A percentile compares a stretch with the other conserved stretches of the same genome.
These are phyloP conservation scores for Mrakia gelida DNA, from an alignment of 768 basidiomycete species.

Conservation along the genomic window DNA sequence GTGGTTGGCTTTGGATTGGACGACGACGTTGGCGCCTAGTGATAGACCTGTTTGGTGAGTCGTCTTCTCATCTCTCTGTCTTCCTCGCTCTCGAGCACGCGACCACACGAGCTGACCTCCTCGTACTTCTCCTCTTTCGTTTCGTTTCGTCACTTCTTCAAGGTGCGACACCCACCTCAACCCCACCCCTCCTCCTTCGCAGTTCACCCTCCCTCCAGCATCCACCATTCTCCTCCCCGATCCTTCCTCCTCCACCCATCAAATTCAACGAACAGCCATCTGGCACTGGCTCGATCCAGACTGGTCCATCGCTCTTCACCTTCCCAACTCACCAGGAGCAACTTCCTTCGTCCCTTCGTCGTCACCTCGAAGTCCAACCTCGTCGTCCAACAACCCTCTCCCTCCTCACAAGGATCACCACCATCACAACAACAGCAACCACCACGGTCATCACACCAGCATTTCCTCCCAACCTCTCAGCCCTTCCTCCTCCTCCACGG, in stretches of 20 bases:
- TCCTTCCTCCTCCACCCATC: slow-evolving; percentile 40
- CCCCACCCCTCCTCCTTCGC: slow-evolving; percentile 67
- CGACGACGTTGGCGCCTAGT: slow-evolving; percentile 78
- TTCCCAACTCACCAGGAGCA: slow-evolving; percentile 3
- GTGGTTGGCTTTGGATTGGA: slow-evolving; percentile 97
- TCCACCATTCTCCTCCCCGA: slow-evolving; percentile 48
- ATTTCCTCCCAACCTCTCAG: not conserved
- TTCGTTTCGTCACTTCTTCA: not conserved
- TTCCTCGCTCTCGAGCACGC: not conserved
- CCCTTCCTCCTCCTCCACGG: not conserved
- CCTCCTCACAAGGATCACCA: not conserved
- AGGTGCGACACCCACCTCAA: slow-evolving; percentile 59
- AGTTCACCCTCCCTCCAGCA: slow-evolving; percentile 55
- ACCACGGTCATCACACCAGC: not conserved
- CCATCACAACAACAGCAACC: no score
- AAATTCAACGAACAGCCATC: slow-evolving; percentile 61
- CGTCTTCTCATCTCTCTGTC: slow-evolving; percentile 48
- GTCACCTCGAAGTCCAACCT: not conserved
- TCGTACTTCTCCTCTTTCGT: not conserved
- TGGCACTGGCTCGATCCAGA: slow-evolving; percentile 92
- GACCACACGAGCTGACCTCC: not conserved
- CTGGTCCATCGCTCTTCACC: slow-evolving; percentile 60
- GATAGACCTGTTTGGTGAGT: slow-evolving; percentile 87
- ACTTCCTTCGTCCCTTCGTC: slow-evolving; percentile 14
- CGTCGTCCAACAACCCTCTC: not conserved